Evolutionary conservation across 306 rosid genomes (phyloP), one percentile per base, ranked within the genome.

Genomic region (Rosa multiflora): DNA sequence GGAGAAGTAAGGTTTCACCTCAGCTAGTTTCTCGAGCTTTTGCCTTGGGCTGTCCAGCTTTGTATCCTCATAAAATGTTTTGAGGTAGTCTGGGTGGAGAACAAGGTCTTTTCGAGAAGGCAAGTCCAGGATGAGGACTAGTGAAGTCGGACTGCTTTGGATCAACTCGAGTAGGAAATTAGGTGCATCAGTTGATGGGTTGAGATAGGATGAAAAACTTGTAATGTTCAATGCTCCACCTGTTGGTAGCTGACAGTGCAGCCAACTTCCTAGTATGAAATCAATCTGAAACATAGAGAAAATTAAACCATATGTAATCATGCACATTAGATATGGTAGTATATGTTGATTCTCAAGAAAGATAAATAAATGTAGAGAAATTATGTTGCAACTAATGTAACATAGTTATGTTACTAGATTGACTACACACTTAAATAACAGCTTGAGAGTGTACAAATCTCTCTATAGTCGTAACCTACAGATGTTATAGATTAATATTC

Each of bases 141-240:
- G 79, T 73, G 76, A 85, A 9, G 94, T 90, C 52, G 92, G 94
- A 73, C 92, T 87, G 71, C 89, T 89, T 7, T 90, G 92, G 67
- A 92, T 91, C 61, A 90, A 72, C 53, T 94, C 98, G 4, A 94
- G 67, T 59, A 89, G 64, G 67, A 92, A 90, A 68, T 94, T 90
- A 47, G 98, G 98, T 17, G 97, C 91, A 79, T 92, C 93, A 2
- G 88, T 92, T 23, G 88, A 85, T 29, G 64, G 23, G 68, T 86
- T 94, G 3, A 94, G 87, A 86, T 92, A 94, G 51, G 87, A 84
- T 67, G 91, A 88, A 18, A 94, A 86, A 71, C 90, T 90, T 35
- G 98, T 89, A 74, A 94, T 91, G 77, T 94, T 84, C 79, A 94
- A 78, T 82, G 91, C 89, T 81, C 85, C 93, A 71, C 98, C 97